A percentile compares a stretch with the other conserved stretches of the same genome.
phyloP scores from a whole-genome alignment of 192 early-diverging fungal genomes.

The Coemansia sp. region DNA sequence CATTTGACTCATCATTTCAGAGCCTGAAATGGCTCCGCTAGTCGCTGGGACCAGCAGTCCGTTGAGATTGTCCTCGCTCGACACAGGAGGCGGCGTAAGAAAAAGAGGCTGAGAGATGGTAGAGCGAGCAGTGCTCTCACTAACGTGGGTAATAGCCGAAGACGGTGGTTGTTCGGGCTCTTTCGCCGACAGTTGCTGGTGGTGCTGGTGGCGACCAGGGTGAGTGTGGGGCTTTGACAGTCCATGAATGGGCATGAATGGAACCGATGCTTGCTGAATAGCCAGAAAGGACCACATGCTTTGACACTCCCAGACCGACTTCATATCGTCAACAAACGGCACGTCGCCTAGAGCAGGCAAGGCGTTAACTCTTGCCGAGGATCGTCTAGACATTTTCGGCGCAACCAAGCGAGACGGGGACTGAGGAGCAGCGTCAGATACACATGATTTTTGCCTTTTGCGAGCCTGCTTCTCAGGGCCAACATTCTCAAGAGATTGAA shows the following conservation, averaged over 20 bases:
- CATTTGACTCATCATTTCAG: not conserved
- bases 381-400: not conserved
- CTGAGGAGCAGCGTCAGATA: not conserved
- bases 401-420: not conserved
- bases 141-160: not conserved
- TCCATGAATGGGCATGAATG: conserved; percentile 27
- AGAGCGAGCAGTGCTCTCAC: not conserved
- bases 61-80: conserved; percentile 1
- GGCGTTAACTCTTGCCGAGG: not conserved
- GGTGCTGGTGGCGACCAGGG: not conserved
- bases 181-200: not conserved
- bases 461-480: not conserved
- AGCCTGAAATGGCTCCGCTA: not conserved
- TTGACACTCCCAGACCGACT: conserved; percentile 25
- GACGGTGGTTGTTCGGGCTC: not conserved
- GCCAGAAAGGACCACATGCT: conserved; percentile 27
- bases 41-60: not conserved
- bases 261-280: conserved; percentile 24
- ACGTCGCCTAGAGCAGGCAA: conserved; percentile 22
- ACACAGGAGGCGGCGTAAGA: not conserved
- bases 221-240: not conserved
- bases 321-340: conserved; percentile 26
- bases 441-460: not conserved
- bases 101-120: not conserved
- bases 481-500: not conserved